Evolutionary conservation across 75 land plant genomes (phyloP), one percentile per base, ranked within the genome.

Genomic region (Picea sitchensis): DNA sequence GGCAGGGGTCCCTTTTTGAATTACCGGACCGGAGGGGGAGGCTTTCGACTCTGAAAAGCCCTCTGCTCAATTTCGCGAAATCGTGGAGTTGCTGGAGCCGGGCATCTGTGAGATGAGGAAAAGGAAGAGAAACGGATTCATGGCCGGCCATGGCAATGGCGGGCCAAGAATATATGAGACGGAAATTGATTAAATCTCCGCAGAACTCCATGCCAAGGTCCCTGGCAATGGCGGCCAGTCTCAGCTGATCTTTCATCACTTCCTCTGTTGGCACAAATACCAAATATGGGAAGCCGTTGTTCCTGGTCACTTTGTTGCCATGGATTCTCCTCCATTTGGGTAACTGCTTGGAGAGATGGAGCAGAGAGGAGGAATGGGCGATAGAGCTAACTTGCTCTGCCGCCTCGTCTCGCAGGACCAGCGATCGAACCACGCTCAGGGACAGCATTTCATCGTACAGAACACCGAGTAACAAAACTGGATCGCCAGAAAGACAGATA

Each of bases 151-250:
- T 51, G 5, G 75, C 79, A 13, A 2, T 26, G 7, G 58, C 38
- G 1, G 88, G 85, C 82, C 80, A 80, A 3, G 85, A 86, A 68
- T 80, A 86, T 58, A 86, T 65, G 60, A 86, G 65, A 77, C 80
- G 82, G 20, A 77, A 72, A 64, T 83, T 82, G 47, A 84, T 80
- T 0, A 84, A 71, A 18, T 81, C 81, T 4, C 85, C 85, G 68
- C 78, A 57, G 59, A 86, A 76, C 41, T 86, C 85, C 85, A 86
- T 80, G 65, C 85, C 88, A 23, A 86, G 77, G 20, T 82, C 82
- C 47, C 85, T 57, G 17, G 88, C 88, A 7, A 86, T 67, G 61
- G 75, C 20, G 61, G 81, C 78, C 5, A 86, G 59, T 11, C 80
- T 61, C 47, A 62, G 74, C 6, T 84, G 78, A 77, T 86, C 85